Evolutionary conservation across 768 basidiomycete species (phyloP).

Genomic region (Trametes maxima): DNA sequence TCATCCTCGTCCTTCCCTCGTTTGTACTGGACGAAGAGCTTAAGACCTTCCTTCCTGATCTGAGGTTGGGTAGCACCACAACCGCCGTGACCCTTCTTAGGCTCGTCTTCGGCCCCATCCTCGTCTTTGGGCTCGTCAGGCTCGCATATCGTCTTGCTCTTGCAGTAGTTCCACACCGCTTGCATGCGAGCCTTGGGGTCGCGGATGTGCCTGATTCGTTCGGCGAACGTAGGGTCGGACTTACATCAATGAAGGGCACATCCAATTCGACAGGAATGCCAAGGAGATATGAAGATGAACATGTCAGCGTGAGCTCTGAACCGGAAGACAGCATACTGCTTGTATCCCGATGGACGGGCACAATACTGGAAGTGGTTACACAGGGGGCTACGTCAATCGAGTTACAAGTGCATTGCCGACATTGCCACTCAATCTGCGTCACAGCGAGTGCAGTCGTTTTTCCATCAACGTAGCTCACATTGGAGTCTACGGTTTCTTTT

Average conservation of each 20-base stretch:
- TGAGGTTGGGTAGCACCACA: slow-evolving; percentile 92
- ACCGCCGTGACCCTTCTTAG: slow-evolving; percentile 93
- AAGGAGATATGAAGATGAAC: slow-evolving; percentile 55
- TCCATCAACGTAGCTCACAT: slow-evolving; percentile 38
- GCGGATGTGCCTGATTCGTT: slow-evolving; percentile 84
- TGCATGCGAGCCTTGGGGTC: slow-evolving; percentile 88
- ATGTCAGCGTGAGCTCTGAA: slow-evolving; percentile 58
- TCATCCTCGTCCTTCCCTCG: slow-evolving; percentile 94
- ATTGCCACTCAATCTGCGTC: slow-evolving; percentile 62
- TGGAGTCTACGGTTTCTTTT: slow-evolving; percentile 35
- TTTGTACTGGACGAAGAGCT: slow-evolving; percentile 94
- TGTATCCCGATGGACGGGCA: slow-evolving; percentile 27
- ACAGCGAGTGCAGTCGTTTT: slow-evolving; percentile 63
- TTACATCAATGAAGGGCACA: slow-evolving; percentile 43
- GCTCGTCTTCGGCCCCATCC: slow-evolving; percentile 70
- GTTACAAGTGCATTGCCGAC: slow-evolving; percentile 64
- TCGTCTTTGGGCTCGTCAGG: slow-evolving; percentile 89
- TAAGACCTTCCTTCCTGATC: slow-evolving; percentile 92
- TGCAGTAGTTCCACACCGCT: slow-evolving; percentile 84
- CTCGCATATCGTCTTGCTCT: slow-evolving; percentile 87
- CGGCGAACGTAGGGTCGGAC: slow-evolving; percentile 83
- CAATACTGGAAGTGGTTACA: slow-evolving; percentile 42
- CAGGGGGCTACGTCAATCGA: slow-evolving; percentile 64
- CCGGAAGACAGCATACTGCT: slow-evolving; percentile 35
- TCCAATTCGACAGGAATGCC: slow-evolving; percentile 5